These are phyloP conservation scores for Cystobasidium ongulense DNA, from an alignment of 768 basidiomycete genomes.

Conservation along the genomic window DNA sequence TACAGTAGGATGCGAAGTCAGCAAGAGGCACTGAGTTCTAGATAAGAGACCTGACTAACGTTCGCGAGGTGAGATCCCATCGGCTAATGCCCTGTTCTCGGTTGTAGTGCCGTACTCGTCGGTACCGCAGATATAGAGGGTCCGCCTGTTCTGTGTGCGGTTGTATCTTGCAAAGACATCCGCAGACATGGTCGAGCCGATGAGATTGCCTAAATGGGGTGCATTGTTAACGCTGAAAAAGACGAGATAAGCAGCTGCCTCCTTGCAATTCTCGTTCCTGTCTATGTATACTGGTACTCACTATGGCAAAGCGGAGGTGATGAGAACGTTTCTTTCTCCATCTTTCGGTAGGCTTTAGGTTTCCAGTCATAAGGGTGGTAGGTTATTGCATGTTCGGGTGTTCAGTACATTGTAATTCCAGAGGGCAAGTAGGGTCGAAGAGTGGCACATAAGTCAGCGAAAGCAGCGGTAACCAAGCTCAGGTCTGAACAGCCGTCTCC, in stretches of 20 bases:
- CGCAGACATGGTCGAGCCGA: constrained; percentile 91
- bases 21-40: too few species aligned
- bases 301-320: constrained; percentile 91
- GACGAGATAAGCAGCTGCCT: background rate
- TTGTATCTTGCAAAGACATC: constrained; percentile 89
- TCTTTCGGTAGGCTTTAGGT: constrained; percentile 60
- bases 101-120: constrained; percentile 99
- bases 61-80: constrained; percentile 65
- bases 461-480: background rate
- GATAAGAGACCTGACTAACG: constrained; percentile 34
- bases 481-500: background rate
- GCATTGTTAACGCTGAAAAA: constrained; percentile 72
- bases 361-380: background rate
- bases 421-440: background rate
- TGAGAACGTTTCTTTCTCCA: constrained; percentile 77
- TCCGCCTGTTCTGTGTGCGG: constrained; percentile 70
- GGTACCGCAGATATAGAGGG: constrained; percentile 92
- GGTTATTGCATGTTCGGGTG: too few species aligned
- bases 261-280: background rate
- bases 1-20: background rate
- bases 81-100: constrained; percentile 90
- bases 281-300: constrained; percentile 15
- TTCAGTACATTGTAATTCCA: background rate
- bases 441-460: background rate
- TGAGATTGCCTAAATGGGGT: constrained; percentile 89